phyloP scores from a whole-genome alignment of 1,284 basidiomycete genomes.

The Moniliophthora roreri region DNA sequence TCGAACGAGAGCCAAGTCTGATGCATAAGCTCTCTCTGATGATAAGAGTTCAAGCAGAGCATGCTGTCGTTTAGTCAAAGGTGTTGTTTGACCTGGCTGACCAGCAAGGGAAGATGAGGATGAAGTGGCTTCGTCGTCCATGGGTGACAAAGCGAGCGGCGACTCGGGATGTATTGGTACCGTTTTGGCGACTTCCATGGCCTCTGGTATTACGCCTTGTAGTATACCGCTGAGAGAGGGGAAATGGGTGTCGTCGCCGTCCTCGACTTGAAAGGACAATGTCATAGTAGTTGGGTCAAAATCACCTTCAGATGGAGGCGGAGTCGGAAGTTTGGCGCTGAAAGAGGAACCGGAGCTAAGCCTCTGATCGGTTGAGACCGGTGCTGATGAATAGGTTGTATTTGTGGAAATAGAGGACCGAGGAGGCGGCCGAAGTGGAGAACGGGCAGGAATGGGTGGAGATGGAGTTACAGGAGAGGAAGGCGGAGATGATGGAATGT shows the following conservation, averaged over 20 bases:
- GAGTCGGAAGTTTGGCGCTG: constrained; percentile 22
- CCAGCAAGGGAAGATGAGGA: constrained; percentile 16
- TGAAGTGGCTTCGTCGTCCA: constrained; percentile 18
- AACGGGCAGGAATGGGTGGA: constrained; percentile 32
- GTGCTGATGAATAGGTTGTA: constrained; percentile 16
- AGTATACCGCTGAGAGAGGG: constrained; percentile 19
- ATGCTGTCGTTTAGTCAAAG: constrained; percentile 74
- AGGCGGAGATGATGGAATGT: constrained; percentile 13
- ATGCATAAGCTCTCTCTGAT: constrained; percentile 87
- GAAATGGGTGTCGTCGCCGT: constrained; percentile 25
- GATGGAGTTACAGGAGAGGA: constrained; percentile 20
- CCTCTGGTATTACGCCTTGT: constrained; percentile 14
- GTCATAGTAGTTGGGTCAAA: constrained; percentile 24
- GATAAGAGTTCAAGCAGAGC: constrained; percentile 82
- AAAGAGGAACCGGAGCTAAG: constrained; percentile 7
- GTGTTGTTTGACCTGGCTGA: constrained; percentile 23
- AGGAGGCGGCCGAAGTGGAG: constrained; percentile 35
- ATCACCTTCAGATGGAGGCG: constrained; percentile 27
- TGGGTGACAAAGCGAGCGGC: constrained; percentile 15
- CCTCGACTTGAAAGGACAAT: constrained; percentile 24
- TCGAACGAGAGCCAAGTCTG: constrained; percentile 82
- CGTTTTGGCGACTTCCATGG: constrained; percentile 8
- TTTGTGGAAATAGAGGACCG: constrained; percentile 21
- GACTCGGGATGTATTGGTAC: constrained; percentile 12
- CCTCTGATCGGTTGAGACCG: constrained; percentile 9